phyloP scores from a whole-genome alignment of 352 stramenopile species.

The Phytophthora fragariae region DNA sequence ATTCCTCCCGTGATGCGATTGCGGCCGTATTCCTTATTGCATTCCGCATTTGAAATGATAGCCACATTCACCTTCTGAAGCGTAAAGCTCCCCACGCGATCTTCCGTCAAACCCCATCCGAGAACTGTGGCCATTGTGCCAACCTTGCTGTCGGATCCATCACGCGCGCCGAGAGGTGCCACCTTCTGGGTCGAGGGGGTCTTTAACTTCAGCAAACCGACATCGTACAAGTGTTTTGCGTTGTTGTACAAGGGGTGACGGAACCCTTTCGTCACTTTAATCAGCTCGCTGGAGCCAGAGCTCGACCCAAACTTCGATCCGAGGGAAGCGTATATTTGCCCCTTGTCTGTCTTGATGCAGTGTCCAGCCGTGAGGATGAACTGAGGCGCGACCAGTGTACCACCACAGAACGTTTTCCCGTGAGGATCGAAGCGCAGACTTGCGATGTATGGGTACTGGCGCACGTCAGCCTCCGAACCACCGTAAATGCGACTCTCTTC shows the following conservation, averaged over 20 bases:
- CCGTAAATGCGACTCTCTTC: conserved; percentile 70
- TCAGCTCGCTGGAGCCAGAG: conserved; percentile 22
- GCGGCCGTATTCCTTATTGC: conserved; percentile 40
- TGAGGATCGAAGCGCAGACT: conserved; percentile 53
- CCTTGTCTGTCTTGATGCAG: conserved; percentile 53
- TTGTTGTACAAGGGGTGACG: conserved; percentile 34
- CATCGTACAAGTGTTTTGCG: conserved; percentile 36
- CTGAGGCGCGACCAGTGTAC: conserved; percentile 56
- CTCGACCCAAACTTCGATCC: conserved; percentile 27
- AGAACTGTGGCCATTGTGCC: conserved; percentile 54
- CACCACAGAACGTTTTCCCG: conserved; percentile 63
- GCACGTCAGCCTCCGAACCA: conserved; percentile 55
- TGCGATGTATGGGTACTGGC: conserved; percentile 62
- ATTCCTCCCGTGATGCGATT: conserved; percentile 65
- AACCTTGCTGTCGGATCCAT: conserved; percentile 51
- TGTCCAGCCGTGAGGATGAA: conserved; percentile 77
- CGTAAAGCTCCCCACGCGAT: conserved; percentile 34
- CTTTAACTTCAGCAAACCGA: conserved; percentile 58
- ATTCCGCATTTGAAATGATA: conserved; percentile 55
- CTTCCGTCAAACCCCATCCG: conserved; percentile 59
- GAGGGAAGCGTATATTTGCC: conserved; percentile 29
- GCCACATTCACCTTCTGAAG: conserved; percentile 55
- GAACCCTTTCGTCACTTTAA: conserved; percentile 23
- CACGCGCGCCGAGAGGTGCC: conserved; percentile 33
- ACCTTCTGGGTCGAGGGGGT: conserved; percentile 30